Evolutionary conservation across 495 filamentous ascomycete genomes (phyloP).

Genomic region (Venustampulla echinocandica): DNA sequence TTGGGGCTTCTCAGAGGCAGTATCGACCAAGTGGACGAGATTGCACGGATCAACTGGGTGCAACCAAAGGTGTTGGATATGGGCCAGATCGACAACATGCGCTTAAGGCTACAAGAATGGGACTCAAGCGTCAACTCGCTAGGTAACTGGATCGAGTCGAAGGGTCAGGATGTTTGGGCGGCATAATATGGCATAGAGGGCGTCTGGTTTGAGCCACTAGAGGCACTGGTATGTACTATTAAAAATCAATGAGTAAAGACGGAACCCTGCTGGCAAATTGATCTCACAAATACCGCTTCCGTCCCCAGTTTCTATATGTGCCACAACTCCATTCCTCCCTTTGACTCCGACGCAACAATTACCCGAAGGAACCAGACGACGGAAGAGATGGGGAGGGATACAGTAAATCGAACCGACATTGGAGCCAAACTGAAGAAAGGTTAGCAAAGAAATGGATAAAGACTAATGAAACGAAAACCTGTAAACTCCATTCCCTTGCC

Average conservation of each 20-base stretch:
- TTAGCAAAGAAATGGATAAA: too few species aligned
- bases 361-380: too few species aligned
- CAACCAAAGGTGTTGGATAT: constrained; percentile 96
- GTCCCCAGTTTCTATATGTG: too few species aligned
- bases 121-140: constrained; percentile 89
- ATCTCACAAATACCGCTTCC: not conserved
- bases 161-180: constrained; percentile 86
- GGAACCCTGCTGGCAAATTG: not conserved
- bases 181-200: constrained; percentile 41
- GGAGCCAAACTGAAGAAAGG: too few species aligned
- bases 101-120: constrained; percentile 80
- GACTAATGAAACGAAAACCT: too few species aligned
- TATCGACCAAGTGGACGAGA: constrained; percentile 92
- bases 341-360: too few species aligned
- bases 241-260: not conserved
- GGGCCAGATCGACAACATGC: constrained; percentile 93
- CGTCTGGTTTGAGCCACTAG: constrained; percentile 16
- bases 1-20: constrained; percentile 81
- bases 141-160: constrained; percentile 88
- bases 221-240: not conserved
- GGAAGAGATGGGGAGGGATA: too few species aligned
- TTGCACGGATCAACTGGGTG: constrained; percentile 96
- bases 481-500: too few species aligned
- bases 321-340: too few species aligned
- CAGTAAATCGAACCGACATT: too few species aligned